Base-by-base conservation (phyloP, 306 rosid genomes). In the Calophaca sinica region DNA sequence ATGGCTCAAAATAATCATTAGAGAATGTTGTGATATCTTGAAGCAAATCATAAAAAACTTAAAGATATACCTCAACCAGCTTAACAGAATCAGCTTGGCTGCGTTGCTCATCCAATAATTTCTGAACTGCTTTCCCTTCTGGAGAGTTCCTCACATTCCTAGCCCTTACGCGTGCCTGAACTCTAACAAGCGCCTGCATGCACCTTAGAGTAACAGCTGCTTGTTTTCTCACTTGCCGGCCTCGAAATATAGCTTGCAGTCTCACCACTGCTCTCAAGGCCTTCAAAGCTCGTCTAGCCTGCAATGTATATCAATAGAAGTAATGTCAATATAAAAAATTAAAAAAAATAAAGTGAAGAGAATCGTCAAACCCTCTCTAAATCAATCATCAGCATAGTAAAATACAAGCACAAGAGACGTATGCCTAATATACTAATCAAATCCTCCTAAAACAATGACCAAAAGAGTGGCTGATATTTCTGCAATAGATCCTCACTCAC, bases 141-240 rank as follows among this genome's bases (percentile, higher is more conserved):
- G 84, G 74, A 4, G 90, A 85, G 5, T 49, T 50, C 44, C 82
- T 83, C n/a, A 79, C 96, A 69, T 78, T 70, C 74, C 87, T 85
- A 13, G 96, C 96, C 76, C 90, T 85, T 7, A 87, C 90, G 42
- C 75, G 83, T 20, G 96, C 85, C 59, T 94, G 96, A 74, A 92
- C 98, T 58, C 93, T 80, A 72, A 92, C 96, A 38, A 94, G 96
- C 41, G 98, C 97, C 85, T 94, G 97, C 98, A 91, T 94, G 69
- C 98, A 94, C 85, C 86, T 87, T 31, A 94, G 86, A 46, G 97
- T 94, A 26, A 94, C 96, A 0, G 88, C 96, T 9, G 99, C 97
- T 85, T 92, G 97, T 85, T 88, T 92, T 57, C 99, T 79, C 7
- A 92, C 97, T 69, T 73, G 87, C 39, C 96, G 46, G 6, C 97